Percentiles rank a stretch among this genome's conserved stretches.
Conservation (phyloP, 2,329 filamentous ascomycete genomes). For the Colletotrichum sp. region DNA sequence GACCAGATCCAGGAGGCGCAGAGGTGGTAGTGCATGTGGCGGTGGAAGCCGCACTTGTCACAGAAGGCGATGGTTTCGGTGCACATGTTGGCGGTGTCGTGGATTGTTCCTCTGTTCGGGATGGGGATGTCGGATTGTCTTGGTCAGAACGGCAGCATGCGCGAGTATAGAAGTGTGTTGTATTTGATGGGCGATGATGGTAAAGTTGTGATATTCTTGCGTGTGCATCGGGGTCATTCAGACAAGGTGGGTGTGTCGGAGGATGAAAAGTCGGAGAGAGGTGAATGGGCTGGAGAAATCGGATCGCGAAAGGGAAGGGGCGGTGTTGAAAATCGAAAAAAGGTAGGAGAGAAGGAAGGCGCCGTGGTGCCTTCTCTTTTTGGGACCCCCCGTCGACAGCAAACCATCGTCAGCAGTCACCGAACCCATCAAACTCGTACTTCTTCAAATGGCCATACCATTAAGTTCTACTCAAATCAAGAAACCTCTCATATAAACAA, state of each 20-base stretch:
- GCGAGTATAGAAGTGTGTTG: neutral
- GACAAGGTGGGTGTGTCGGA: neutral
- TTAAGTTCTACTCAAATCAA: neutral
- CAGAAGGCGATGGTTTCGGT: conserved; percentile 20
- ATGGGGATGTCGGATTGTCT: neutral
- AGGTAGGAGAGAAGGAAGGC: neutral
- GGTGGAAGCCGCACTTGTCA: conserved; percentile 17
- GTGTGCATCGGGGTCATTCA: no score
- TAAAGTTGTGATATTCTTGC: neutral
- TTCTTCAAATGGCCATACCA: neutral
- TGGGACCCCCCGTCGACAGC: neutral
- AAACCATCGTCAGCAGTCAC: neutral
- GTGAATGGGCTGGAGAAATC: neutral
- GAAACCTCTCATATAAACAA: neutral
- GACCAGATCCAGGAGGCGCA: conserved; percentile 9
- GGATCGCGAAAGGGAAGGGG: neutral
- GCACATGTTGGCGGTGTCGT: conserved; percentile 15
- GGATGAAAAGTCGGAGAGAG: neutral
- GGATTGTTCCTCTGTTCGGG: neutral
- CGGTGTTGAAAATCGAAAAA: neutral
- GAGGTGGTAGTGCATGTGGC: conserved; percentile 20
- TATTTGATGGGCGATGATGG: neutral
- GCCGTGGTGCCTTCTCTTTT: neutral
- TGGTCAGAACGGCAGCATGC: neutral
- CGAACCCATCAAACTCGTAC: neutral